phyloP scores from a whole-genome alignment of 1,284 basidiomycete genomes.

The Vanrija sp. region DNA sequence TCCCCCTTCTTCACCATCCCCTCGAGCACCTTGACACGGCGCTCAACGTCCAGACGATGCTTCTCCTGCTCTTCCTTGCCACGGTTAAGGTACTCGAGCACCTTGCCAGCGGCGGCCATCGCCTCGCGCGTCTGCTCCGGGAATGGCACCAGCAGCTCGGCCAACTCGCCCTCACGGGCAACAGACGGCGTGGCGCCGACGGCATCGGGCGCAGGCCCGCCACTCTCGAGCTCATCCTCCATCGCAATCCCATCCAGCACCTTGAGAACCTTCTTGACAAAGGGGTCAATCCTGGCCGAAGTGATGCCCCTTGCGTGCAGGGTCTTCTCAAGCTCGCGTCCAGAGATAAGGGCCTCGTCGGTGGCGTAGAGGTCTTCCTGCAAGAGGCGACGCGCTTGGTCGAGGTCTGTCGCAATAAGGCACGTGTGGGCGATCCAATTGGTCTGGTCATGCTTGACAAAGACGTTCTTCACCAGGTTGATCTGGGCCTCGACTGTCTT shows the following conservation, averaged over 20 bases:
- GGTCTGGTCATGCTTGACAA: slow-evolving; percentile 33
- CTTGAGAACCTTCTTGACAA: slow-evolving; percentile 42
- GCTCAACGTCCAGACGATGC: slow-evolving; percentile 39
- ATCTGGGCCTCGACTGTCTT: slow-evolving; percentile 35
- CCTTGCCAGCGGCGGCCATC: slow-evolving; percentile 26
- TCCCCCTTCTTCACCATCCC: slow-evolving; percentile 46
- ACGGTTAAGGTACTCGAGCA: slow-evolving; percentile 39
- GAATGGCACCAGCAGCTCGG: slow-evolving; percentile 29
- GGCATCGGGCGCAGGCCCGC: background rate
- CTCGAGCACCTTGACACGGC: slow-evolving; percentile 42
- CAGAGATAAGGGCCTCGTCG: slow-evolving; percentile 33
- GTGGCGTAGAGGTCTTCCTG: slow-evolving; percentile 40
- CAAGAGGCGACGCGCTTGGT: slow-evolving; percentile 35
- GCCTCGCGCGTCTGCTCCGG: slow-evolving; percentile 40
- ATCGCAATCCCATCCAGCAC: slow-evolving; percentile 45
- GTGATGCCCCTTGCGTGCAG: slow-evolving; percentile 30
- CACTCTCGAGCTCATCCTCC: slow-evolving; percentile 32
- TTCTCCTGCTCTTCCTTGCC: slow-evolving; percentile 42
- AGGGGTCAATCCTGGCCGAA: slow-evolving; percentile 29
- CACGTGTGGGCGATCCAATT: slow-evolving; percentile 48
- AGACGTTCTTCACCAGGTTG: slow-evolving; percentile 28
- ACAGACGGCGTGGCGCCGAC: background rate
- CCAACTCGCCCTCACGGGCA: slow-evolving; percentile 9
- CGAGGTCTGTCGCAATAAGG: slow-evolving; percentile 41
- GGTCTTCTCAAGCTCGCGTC: slow-evolving; percentile 31